A percentile compares a stretch with the other conserved stretches of the same genome.
phyloP scores from a whole-genome alignment of 176 grass and related monocot species.

The Echinochloa phyllopogon region DNA sequence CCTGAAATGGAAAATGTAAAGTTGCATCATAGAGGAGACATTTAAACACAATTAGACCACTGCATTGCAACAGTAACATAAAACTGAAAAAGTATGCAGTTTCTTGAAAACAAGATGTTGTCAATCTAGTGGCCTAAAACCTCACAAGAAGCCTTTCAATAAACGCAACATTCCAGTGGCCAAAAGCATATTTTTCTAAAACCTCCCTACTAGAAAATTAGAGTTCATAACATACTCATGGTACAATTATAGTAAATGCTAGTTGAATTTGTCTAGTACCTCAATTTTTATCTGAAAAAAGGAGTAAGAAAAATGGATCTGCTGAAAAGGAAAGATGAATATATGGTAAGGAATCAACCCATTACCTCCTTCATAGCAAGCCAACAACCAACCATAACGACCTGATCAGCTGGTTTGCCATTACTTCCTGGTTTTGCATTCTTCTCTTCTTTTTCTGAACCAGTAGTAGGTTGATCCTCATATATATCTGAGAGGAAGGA shows the following conservation, averaged over 20 bases:
- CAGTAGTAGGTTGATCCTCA: slow-evolving; percentile 53
- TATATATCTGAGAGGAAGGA: slow-evolving; percentile 66
- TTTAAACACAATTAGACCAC: slow-evolving; percentile 2
- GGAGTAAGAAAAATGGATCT: not conserved
- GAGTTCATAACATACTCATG: not conserved
- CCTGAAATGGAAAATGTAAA: slow-evolving; percentile 58
- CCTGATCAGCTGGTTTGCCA: slow-evolving; percentile 69
- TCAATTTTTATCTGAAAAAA: slow-evolving; percentile 11
- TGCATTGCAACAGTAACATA: not conserved
- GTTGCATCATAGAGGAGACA: slow-evolving; percentile 3
- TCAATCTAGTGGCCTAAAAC: slow-evolving; percentile 13
- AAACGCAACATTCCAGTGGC: slow-evolving; percentile 23
- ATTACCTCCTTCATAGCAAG: slow-evolving; percentile 99
- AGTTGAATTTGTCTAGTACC: not conserved
- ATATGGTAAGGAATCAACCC: slow-evolving; percentile 15
- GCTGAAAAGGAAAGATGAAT: slow-evolving; percentile 17
- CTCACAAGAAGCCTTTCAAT: slow-evolving; percentile 4
- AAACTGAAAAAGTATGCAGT: slow-evolving; percentile 10
- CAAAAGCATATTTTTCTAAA: slow-evolving; percentile 29
- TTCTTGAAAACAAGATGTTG: slow-evolving; percentile 15
- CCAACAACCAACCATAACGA: slow-evolving; percentile 99
- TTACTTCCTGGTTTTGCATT: slow-evolving; percentile 54
- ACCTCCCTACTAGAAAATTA: slow-evolving; percentile 11
- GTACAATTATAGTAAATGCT: not conserved
- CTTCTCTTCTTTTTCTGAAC: slow-evolving; percentile 47